Evolutionary conservation across 257 asterid species (phyloP).

Genomic region (Ocimum tenuiflorum): DNA sequence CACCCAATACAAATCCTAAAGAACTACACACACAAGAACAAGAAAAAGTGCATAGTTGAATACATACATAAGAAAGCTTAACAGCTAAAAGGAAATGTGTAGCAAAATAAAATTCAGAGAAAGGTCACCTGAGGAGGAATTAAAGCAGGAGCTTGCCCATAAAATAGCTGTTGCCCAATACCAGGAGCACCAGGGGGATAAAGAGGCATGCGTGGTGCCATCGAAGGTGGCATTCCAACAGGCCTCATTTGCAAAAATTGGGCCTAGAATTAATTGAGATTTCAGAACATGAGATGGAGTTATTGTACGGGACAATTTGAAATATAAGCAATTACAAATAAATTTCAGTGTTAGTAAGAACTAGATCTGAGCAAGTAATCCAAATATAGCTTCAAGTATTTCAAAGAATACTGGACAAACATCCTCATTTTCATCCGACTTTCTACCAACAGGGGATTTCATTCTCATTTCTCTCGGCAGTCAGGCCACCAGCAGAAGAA

Average conservation of each 20-base stretch:
- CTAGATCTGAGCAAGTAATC: neutral
- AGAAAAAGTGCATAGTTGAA: no score
- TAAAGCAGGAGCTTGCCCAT: constrained; percentile 67
- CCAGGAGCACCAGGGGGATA: constrained; percentile 84
- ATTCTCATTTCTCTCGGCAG: no score
- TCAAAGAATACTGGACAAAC: no score
- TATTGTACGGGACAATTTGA: neutral
- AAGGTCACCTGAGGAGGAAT: constrained; percentile 67
- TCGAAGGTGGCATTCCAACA: constrained; percentile 46
- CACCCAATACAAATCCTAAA: no score
- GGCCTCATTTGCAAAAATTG: constrained; percentile 73
- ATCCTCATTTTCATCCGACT: no score
- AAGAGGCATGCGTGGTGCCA: constrained; percentile 77
- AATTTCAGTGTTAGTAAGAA: no score
- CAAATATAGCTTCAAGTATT: neutral
- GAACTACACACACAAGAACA: no score
- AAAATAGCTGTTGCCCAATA: constrained; percentile 70
- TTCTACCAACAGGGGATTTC: no score
- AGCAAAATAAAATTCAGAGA: neutral
- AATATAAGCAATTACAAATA: neutral
- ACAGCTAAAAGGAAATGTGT: neutral
- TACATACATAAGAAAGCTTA: neutral
- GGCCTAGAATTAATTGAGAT: constrained; percentile 33
- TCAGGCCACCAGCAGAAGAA: no score
- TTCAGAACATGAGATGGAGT: neutral